Base-by-base conservation (phyloP, 176 grass and related monocot species). In the Metroxylon sagu region DNA sequence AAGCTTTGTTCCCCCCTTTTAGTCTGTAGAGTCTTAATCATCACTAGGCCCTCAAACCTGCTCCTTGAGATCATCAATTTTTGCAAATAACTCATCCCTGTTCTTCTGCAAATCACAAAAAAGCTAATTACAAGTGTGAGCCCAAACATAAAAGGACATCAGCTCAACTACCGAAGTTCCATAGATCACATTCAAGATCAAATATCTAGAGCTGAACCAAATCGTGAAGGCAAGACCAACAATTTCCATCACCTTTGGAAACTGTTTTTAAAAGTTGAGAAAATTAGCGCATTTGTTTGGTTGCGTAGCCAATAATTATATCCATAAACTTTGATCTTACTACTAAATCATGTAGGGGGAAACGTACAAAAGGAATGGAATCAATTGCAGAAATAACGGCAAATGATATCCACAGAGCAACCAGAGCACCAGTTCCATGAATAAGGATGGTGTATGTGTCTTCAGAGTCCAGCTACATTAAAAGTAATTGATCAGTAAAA, bases 331-430 rank as follows among this genome's bases (percentile, higher is more conserved):
- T 58, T 29, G 50, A 26, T 12, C 35, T 6, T 49, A 43, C 5
- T 49, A 12, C 52, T 29, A 14, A 64, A 75, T 67, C 4, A 19
- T 39, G n/a, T 0, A 52, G 7, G 55, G 14, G 26, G 23, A 18
- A 15, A 58, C 81, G 10, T 80, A 95, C 85, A 75, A 95, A 35
- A 56, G 82, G 89, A 63, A 86, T 67, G 5, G 89, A 95, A 72
- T 95, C 78, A 29, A 95, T 15, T 62, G 76, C 70, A 77, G 85
- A 89, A 82, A 85, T 63, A 43, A 95, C 55, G 56, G 80, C 71
- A 43, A 82, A 85, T 65, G 85, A 85, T 50, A 89, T 58, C 85
- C 82, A 83, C 56, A 95, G 49, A 62, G 82, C 61, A 71, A 82
- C 66, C 70, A 85, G 31, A 62, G 74, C 49, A 25, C 75, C 81